A percentile compares a stretch with the other conserved stretches of the same genome.
Evolutionary conservation across 441 rosid species (phyloP).

Genomic region (Pelargonium cotyledonis): DNA sequence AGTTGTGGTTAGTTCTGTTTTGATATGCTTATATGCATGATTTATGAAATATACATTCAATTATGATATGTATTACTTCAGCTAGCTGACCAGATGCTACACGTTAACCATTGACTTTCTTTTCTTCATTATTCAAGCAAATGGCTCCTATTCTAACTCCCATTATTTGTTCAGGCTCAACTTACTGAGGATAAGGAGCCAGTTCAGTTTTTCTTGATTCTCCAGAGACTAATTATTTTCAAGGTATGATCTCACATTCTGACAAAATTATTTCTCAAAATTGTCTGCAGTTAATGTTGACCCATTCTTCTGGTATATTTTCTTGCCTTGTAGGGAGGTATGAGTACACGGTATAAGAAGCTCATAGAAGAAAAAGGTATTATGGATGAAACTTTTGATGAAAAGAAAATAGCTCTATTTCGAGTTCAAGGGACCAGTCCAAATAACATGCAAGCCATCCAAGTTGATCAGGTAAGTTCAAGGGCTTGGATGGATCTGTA

Average conservation of each 20-base stretch:
- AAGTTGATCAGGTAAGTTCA: slow-evolving; percentile 67
- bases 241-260: slow-evolving; percentile 42
- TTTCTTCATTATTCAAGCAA: slow-evolving; percentile 15
- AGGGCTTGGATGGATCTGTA: slow-evolving; percentile 15
- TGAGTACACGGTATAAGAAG: slow-evolving; percentile 51
- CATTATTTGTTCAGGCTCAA: slow-evolving; percentile 52
- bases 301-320: slow-evolving; percentile 12
- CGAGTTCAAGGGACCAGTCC: slow-evolving; percentile 78
- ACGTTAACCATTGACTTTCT: slow-evolving; percentile 5
- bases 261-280: background rate
- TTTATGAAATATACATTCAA: slow-evolving; percentile 7
- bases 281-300: slow-evolving; percentile 2
- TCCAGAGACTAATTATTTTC: slow-evolving; percentile 55
- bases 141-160: slow-evolving; percentile 4
- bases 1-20: slow-evolving; percentile 40
- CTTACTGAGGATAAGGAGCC: slow-evolving; percentile 70
- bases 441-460: slow-evolving; percentile 77
- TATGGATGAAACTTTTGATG: slow-evolving; percentile 55
- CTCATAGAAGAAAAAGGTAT: slow-evolving; percentile 49
- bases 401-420: slow-evolving; percentile 53
- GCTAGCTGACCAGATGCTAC: slow-evolving; percentile 13
- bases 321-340: slow-evolving; percentile 56
- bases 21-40: slow-evolving; percentile 3
- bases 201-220: slow-evolving; percentile 53
- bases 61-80: background rate